Percentiles rank a stretch among this genome's conserved stretches.
phyloP scores from a whole-genome alignment of 345 rosid species.

The Eucalyptus pauciflora region DNA sequence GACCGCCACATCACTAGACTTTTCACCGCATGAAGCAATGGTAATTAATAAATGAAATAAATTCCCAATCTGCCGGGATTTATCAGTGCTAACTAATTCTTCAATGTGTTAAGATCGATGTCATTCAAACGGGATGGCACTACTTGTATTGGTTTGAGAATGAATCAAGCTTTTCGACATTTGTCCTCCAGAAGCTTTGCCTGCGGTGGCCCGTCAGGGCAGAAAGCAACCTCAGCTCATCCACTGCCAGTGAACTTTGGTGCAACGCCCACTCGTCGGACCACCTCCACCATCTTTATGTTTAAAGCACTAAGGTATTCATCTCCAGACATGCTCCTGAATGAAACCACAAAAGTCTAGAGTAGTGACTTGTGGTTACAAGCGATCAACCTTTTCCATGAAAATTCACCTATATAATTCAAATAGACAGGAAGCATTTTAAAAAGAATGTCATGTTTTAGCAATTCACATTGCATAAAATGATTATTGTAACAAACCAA shows the following conservation, averaged over 20 bases:
- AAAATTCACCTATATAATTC: not conserved
- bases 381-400: not conserved
- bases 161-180: constrained; percentile 59
- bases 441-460: not conserved
- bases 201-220: constrained; percentile 59
- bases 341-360: not conserved
- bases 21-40: not conserved
- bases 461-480: not conserved
- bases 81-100: not conserved
- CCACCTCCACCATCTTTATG: constrained; percentile 86
- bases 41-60: not conserved
- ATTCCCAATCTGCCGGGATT: not conserved
- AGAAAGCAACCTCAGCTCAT: constrained; percentile 83
- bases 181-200: constrained; percentile 56
- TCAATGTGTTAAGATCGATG: constrained; percentile 24
- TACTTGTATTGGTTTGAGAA: constrained; percentile 37
- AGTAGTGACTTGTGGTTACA: not conserved
- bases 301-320: constrained; percentile 57
- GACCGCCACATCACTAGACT: not conserved
- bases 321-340: constrained; percentile 79
- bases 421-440: not conserved
- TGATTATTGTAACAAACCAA: not conserved
- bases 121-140: constrained; percentile 34
- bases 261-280: constrained; percentile 62
- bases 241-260: constrained; percentile 93